A percentile compares a stretch with the other conserved stretches of the same genome.
phyloP scores from a whole-genome alignment of 179 eudicot species.

The Spergularia azorica region DNA sequence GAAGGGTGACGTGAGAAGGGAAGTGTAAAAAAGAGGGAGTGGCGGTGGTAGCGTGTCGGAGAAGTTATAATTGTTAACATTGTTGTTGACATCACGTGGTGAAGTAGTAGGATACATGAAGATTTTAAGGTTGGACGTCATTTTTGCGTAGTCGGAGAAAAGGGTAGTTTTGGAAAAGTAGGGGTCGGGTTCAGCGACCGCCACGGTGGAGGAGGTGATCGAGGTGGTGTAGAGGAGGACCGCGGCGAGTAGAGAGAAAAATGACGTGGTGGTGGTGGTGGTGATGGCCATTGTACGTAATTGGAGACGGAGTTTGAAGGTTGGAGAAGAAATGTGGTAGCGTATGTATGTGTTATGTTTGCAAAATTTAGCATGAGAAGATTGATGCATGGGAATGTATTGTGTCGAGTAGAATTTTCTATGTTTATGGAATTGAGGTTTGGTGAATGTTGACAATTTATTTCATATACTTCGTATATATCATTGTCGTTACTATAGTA shows the following conservation, averaged over 20 bases:
- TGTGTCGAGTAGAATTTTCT: too few relatives aligned
- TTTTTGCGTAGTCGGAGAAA: conserved; percentile 50
- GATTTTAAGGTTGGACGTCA: conserved; percentile 61
- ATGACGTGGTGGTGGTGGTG: conserved; percentile 4
- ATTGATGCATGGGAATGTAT: background rate
- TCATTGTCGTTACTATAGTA: too few relatives aligned
- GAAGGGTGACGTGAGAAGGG: conserved; percentile 54
- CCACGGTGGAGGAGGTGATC: conserved; percentile 13
- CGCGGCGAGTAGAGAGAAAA: conserved; percentile 26
- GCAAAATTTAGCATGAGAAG: background rate
- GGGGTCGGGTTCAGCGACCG: conserved; percentile 27
- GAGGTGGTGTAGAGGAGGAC: conserved; percentile 20
- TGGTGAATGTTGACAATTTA: too few relatives aligned
- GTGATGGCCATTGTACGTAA: background rate
- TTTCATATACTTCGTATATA: too few relatives aligned
- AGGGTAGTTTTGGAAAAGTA: conserved; percentile 57
- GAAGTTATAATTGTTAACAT: conserved; percentile 14
- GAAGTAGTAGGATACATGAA: conserved; percentile 49
- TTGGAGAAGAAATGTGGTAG: too few relatives aligned
- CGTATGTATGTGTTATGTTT: background rate
- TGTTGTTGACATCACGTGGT: conserved; percentile 9
- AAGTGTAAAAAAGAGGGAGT: conserved; percentile 50
- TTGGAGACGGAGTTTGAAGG: too few relatives aligned
- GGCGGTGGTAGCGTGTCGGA: conserved; percentile 26
- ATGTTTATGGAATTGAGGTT: too few relatives aligned